Base-by-base conservation (phyloP, 1,284 basidiomycete genomes). In the Cutaneotrichosporon spelunceum region DNA sequence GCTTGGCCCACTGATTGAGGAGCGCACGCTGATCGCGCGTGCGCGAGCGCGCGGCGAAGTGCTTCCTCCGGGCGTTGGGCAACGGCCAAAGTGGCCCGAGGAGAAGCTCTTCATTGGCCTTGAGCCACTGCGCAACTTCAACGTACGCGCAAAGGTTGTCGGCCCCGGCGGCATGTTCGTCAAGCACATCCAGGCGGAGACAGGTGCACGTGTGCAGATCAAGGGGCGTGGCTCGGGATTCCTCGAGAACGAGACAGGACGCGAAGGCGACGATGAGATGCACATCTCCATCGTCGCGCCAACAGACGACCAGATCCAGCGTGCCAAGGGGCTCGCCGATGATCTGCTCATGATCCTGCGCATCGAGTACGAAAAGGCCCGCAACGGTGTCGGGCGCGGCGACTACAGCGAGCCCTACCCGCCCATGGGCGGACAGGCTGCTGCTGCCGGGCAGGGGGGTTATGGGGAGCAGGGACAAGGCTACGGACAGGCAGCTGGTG, bases 111-210 rank as follows among this genome's bases (percentile, higher is more conserved):
- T 86, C 3, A 90, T 99, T 60, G 88, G 87, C 11, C 78, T 99
- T 56, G 93, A 98, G 30, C 88, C 87, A 55, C 85, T 98, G 70
- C 85, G 94, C 53, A 98, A 97, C 80, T 99, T 99, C 80, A 98
- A 99, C 75, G 88, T 99, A 59, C 85, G 96, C 60, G 93, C 94
- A 14, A 99, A 99, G 80, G 91, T 97, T 27, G 95, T 99, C 45
- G 95, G 95, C 5, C 96, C 95, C 10, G 87, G 86, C 63, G 93
- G 93, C 69, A 88, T 93, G 75, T 99, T 98, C 75, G 95, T 99
- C 68, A 99, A 99, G 81, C 94, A 93, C 75, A 99, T 99, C 67
- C 95, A 99, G 80, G 86, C 88, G 72, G 95, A 99, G 80, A 99
- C 95, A 0, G 88, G 89, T 39, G 95, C 93, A 16, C 85, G 95